Percentiles rank a stretch among this genome's conserved stretches.
These are phyloP conservation scores for Metarhizium rileyi DNA, from an alignment of 2,329 filamentous ascomycete species.

Conservation along the genomic window DNA sequence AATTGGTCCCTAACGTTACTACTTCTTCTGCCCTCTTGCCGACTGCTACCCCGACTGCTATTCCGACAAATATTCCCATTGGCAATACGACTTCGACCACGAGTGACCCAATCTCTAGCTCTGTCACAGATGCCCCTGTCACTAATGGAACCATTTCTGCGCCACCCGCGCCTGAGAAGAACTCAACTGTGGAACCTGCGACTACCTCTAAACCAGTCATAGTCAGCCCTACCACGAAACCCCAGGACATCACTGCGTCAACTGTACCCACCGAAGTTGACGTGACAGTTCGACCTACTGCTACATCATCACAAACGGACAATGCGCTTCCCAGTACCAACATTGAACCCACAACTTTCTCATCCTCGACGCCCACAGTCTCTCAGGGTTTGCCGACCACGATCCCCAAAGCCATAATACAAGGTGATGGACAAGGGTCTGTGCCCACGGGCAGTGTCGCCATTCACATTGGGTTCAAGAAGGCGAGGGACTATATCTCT, in stretches of 20 bases:
- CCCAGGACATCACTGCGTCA: slow-evolving; percentile 9
- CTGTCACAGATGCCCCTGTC: slow-evolving; percentile 2
- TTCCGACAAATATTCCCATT: slow-evolving; percentile 6
- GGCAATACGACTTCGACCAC: slow-evolving; percentile 2
- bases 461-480: slow-evolving; percentile 79
- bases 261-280: slow-evolving; percentile 9
- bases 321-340: slow-evolving; percentile 52
- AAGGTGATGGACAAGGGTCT: slow-evolving; percentile 39
- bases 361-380: slow-evolving; percentile 20
- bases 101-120: slow-evolving; percentile 3
- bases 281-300: slow-evolving; percentile 31
- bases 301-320: slow-evolving; percentile 32
- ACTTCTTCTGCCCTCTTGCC: too few species aligned
- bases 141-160: slow-evolving; percentile 5
- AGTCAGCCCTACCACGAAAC: slow-evolving; percentile 11
- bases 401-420: slow-evolving; percentile 68
- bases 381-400: slow-evolving; percentile 50
- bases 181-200: slow-evolving; percentile 1
- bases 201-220: neutral
- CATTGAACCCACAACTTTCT: slow-evolving; percentile 36
- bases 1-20: too few species aligned
- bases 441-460: slow-evolving; percentile 56
- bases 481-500: slow-evolving; percentile 74
- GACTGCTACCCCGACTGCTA: neutral
- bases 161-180: neutral